Conservation (phyloP, 2,329 filamentous ascomycete genomes). For the Trichoderma endophyticum region DNA sequence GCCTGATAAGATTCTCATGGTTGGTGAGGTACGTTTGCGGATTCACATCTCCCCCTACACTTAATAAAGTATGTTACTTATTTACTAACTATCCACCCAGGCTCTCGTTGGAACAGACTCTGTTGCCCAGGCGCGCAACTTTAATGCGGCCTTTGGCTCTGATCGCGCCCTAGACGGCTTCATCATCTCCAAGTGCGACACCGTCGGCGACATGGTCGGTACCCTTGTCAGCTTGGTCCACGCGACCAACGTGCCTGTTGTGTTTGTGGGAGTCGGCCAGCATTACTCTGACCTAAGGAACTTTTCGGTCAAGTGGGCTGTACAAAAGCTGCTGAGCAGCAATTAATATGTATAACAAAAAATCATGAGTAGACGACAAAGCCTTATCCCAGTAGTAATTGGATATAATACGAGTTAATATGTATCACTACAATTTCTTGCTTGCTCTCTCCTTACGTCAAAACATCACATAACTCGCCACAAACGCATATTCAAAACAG, state of each 20-base stretch:
- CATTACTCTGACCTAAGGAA: constrained; percentile 67
- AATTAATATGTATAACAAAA: constrained; percentile 31
- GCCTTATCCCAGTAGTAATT: not conserved
- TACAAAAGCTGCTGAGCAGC: constrained; percentile 60
- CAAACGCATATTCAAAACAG: not conserved
- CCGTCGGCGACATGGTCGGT: constrained; percentile 97
- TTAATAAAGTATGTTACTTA: not conserved
- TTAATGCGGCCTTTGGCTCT: constrained; percentile 86
- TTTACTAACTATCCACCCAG: constrained; percentile 30
- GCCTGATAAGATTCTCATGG: constrained; percentile 98
- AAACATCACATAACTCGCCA: not conserved
- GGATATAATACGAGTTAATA: constrained; percentile 10
- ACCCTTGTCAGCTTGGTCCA: constrained; percentile 97
- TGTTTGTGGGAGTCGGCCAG: constrained; percentile 78
- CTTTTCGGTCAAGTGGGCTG: constrained; percentile 67
- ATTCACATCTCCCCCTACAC: not conserved
- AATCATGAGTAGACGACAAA: not conserved
- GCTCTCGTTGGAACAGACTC: constrained; percentile 94
- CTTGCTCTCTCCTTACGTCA: no score
- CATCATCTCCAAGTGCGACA: constrained; percentile 98
- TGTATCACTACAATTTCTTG: not conserved
- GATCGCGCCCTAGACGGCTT: constrained; percentile 85
- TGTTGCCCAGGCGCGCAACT: constrained; percentile 93
- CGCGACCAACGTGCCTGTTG: constrained; percentile 90
- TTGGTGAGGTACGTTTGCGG: constrained; percentile 51